Evolutionary conservation across 805 yeast species (phyloP).

Genomic region (Candida glaebosa): DNA sequence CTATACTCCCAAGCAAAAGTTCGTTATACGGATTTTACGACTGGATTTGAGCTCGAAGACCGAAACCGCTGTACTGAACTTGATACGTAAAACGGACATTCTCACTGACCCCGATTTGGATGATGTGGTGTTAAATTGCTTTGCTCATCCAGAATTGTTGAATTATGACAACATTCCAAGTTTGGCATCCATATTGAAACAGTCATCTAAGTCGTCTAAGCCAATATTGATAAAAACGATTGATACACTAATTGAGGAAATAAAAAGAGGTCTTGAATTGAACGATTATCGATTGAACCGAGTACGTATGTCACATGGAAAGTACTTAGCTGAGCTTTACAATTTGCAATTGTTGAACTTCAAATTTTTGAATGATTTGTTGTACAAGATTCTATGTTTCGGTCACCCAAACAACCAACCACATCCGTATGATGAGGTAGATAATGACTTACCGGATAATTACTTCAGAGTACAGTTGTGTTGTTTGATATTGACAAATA

Average conservation of each 20-base stretch:
- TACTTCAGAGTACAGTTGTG: slow-evolving; percentile 67
- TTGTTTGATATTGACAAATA: slow-evolving; percentile 22
- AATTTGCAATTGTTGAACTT: slow-evolving; percentile 45
- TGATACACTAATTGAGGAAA: slow-evolving; percentile 64
- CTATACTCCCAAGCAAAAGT: slow-evolving; percentile 28
- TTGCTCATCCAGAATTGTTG: slow-evolving; percentile 59
- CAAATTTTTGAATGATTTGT: slow-evolving; percentile 45
- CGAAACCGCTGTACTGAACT: slow-evolving; percentile 14
- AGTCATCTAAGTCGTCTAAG: slow-evolving; percentile 27
- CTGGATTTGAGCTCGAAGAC: slow-evolving; percentile 44
- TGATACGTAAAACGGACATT: slow-evolving; percentile 47
- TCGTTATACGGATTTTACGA: slow-evolving; percentile 40
- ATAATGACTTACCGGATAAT: slow-evolving; percentile 61
- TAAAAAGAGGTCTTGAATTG: slow-evolving; percentile 61
- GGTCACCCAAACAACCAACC: slow-evolving; percentile 62
- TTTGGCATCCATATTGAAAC: slow-evolving; percentile 46
- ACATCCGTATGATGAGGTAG: slow-evolving; percentile 46
- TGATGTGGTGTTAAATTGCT: slow-evolving; percentile 32
- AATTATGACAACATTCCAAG: slow-evolving; percentile 51
- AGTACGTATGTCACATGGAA: slow-evolving; percentile 56
- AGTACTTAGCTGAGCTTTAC: slow-evolving; percentile 56
- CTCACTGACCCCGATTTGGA: slow-evolving; percentile 34
- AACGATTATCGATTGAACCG: slow-evolving; percentile 60
- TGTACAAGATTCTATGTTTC: slow-evolving; percentile 55
- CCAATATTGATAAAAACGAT: slow-evolving; percentile 45